Base-by-base conservation (phyloP, 805 yeast species). In the Pichia nakasei region DNA sequence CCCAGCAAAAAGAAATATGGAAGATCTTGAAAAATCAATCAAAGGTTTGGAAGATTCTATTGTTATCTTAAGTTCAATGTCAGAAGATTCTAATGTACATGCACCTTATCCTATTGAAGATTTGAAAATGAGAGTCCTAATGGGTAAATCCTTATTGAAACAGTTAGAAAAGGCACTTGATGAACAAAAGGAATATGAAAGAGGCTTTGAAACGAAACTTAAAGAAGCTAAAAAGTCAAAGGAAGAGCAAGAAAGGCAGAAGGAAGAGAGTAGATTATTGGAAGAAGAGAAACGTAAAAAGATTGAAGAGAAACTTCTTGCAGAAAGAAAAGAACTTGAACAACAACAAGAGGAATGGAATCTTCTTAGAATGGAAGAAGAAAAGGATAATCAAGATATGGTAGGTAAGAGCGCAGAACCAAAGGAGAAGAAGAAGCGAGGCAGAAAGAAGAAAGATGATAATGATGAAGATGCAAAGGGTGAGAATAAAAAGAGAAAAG, bases 51-150 rank as follows among this genome's bases (percentile, higher is more conserved):
- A 76, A 22, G 69, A 71, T 20, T 95, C 89, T 9, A 75, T 86
- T 45, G 59, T 56, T 17, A 58, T 71, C 4, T 69, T 91, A 56
- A 76, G 72, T 34, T 76, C 73, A 46, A 66, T 84, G 46, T 71
- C 89, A 4, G 76, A 74, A 18, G 56, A 54, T 35, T 75, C 69
- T 20, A 45, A 35, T 7, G 64, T 66, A 38, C 72, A 75, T 52
- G 81, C 94, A 11, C 95, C 96, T 29, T 85, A 78, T 59, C 82
- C 94, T 2, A 70, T 82, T 22, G 77, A 77, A 18, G 96, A 89
- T 50, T 69, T 93, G 52, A 82, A 80, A 55, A 82, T 88, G 52
- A 80, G 97, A 65, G 91, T 93, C n/a, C 75, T 76, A 52, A 75
- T 87, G 73, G 96, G 95, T 58, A 76, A 80, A 45, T 84, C 96